Base-by-base conservation (phyloP, 2,329 filamentous ascomycete species). In the Arachnomyces sp. region DNA sequence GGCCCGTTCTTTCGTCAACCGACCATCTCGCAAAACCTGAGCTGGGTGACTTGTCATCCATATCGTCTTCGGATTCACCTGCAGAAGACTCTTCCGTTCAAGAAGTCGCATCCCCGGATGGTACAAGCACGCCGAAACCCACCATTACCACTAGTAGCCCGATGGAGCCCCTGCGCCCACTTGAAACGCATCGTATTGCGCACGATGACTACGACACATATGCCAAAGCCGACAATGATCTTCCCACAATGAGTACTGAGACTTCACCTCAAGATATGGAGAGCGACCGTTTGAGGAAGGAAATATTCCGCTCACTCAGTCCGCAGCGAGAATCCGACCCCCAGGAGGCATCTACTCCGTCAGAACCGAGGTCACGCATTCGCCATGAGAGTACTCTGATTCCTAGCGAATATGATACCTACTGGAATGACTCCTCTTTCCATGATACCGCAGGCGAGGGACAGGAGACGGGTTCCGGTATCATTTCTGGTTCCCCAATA, bases 1-100 rank as follows among this genome's bases (percentile, higher is more conserved):
- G 69, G 25, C 77, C 78, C 3, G 64, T 68, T 15, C 52, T 82
- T 28, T 69, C 69, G 33, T 61, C 68, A 7, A 63, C 61, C 14
- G 63, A 61, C 14, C 45, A 50, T 15, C 39, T 60, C 38, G 57
- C 65, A 13, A 46, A 63, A 32, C 67, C 67, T 28, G 66, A 71
- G 39, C 55, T 67, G 32, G 74, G 65, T 29, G 61, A 69, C 28
- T 43, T 71, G 40, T 62, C 62, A 16, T 56, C 64, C 4, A 55
- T 62, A 29, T 64, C 62, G 43, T 54, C 63, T 14, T 49, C 55
- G 17, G 54, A 59, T 18, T 34, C 38, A 31, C 13, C 35, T 7
- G 31, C 14, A 13, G 31, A 14, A 2, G 16, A 39, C 9, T 28
- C 38, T 6, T 8, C 28, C 3, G 9, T 12, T 28, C 11, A 7